Conservation (phyloP, 2,329 filamentous ascomycete species). For the Botrytis porri region DNA sequence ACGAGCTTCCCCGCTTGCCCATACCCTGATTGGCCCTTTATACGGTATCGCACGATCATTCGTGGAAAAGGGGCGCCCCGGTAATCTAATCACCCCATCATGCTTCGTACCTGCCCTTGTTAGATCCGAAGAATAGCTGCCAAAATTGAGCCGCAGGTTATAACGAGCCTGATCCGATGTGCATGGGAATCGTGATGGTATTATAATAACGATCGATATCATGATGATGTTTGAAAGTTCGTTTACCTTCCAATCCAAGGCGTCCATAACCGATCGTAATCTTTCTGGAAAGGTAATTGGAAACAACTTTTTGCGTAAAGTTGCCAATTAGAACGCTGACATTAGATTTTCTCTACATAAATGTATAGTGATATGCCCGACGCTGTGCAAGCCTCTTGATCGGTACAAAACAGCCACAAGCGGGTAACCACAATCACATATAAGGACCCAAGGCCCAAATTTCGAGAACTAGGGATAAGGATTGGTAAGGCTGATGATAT, state of each 20-base stretch:
- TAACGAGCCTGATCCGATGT: background rate
- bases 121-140: background rate
- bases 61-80: background rate
- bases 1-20: background rate
- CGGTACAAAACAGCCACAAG: constrained; percentile 10
- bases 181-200: background rate
- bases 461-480: background rate
- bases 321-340: constrained; percentile 4
- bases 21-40: background rate
- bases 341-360: background rate
- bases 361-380: background rate
- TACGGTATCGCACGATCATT: constrained; percentile 1
- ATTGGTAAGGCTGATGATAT: constrained; percentile 25
- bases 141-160: background rate
- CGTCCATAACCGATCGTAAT: background rate
- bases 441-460: background rate
- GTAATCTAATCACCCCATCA: background rate
- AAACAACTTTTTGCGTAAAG: constrained; percentile 11
- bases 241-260: constrained; percentile 18
- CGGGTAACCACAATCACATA: background rate
- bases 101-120: background rate
- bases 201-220: background rate
- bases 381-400: constrained; percentile 13
- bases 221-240: background rate
- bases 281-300: background rate